Percentiles rank a stretch among this genome's conserved stretches.
These are phyloP conservation scores for Nematocida sp. DNA, from an alignment of 371 early-diverging fungal species.

Conservation along the genomic window DNA sequence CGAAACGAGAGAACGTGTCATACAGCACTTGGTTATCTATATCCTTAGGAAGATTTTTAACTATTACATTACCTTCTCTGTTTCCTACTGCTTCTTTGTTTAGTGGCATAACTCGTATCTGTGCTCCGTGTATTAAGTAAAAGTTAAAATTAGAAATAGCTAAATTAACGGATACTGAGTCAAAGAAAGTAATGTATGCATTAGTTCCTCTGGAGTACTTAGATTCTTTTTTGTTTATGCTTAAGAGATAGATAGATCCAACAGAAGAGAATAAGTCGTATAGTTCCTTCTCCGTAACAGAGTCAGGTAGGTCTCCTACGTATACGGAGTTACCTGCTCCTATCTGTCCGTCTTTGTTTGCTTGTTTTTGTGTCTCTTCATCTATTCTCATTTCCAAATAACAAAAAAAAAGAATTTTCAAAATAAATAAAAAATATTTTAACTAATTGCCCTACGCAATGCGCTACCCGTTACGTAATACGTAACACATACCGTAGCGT, in stretches of 20 bases:
- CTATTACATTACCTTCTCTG: constrained; percentile 84
- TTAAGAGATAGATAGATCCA: constrained; percentile 49
- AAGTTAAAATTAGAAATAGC: constrained; percentile 63
- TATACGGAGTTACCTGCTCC: constrained; percentile 50
- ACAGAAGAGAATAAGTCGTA: constrained; percentile 58
- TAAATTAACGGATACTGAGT: constrained; percentile 53
- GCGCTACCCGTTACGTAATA: too few relatives aligned
- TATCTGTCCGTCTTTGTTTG: constrained; percentile 28
- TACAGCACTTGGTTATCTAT: constrained; percentile 75
- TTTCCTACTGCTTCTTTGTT: constrained; percentile 47
- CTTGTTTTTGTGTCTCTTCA: constrained; percentile 30
- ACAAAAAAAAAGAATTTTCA: constrained; percentile 34
- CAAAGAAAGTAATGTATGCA: constrained; percentile 63
- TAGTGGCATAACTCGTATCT: constrained; percentile 60
- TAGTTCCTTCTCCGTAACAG: constrained; percentile 61
- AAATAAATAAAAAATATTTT: too few relatives aligned
- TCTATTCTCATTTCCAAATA: constrained; percentile 21
- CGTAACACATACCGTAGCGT: too few relatives aligned
- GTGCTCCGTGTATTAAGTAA: constrained; percentile 55
- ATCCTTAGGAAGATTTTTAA: constrained; percentile 81
- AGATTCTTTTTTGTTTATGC: constrained; percentile 49
- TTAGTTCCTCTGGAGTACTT: neutral
- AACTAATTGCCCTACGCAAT: too few relatives aligned
- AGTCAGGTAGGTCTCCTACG: constrained; percentile 62
- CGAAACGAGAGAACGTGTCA: constrained; percentile 96